Percentiles rank a stretch among this genome's conserved stretches.
These are phyloP conservation scores for Eimeria acervulina DNA, from an alignment of 169 alveolate genomes.

Conservation along the genomic window DNA sequence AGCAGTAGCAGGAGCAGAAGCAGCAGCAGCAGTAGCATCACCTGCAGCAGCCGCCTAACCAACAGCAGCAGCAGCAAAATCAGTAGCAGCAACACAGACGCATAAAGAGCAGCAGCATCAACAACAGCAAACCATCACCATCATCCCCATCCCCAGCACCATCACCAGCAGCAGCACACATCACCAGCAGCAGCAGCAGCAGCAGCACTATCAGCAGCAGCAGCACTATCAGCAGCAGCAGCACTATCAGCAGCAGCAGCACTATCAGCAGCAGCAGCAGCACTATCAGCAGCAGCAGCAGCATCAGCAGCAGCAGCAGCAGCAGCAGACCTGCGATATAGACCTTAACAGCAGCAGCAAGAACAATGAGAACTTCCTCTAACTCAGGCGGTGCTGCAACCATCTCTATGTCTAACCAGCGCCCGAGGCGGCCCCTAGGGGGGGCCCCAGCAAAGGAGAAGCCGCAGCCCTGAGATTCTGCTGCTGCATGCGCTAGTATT, in stretches of 20 bases:
- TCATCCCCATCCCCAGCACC: not conserved
- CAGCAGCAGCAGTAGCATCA: too few relatives aligned
- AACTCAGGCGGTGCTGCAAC: conserved; percentile 64
- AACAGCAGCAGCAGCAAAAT: not conserved
- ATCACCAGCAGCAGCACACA: conserved; percentile 18
- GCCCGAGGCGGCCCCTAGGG: conserved; percentile 15
- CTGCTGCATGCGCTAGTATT: conserved; percentile 72
- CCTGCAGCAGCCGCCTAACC: too few relatives aligned
- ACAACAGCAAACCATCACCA: not conserved
- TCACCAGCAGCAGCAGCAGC: conserved; percentile 2
- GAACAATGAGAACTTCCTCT: conserved; percentile 57
- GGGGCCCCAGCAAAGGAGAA: not conserved
- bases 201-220: not conserved
- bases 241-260: not conserved
- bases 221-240: not conserved
- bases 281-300: conserved; percentile 7
- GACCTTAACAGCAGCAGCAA: conserved; percentile 82
- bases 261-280: not conserved
- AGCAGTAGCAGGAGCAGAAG: too few relatives aligned
- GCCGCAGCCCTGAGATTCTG: too few relatives aligned
- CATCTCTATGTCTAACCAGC: conserved; percentile 68
- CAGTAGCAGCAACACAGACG: not conserved
- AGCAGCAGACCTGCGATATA: not conserved
- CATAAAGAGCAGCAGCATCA: not conserved
- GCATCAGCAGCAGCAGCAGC: conserved; percentile 24